A percentile compares a stretch with the other conserved stretches of the same genome.
phyloP scores from a whole-genome alignment of 306 rosid genomes.

The Acacia acuminata region DNA sequence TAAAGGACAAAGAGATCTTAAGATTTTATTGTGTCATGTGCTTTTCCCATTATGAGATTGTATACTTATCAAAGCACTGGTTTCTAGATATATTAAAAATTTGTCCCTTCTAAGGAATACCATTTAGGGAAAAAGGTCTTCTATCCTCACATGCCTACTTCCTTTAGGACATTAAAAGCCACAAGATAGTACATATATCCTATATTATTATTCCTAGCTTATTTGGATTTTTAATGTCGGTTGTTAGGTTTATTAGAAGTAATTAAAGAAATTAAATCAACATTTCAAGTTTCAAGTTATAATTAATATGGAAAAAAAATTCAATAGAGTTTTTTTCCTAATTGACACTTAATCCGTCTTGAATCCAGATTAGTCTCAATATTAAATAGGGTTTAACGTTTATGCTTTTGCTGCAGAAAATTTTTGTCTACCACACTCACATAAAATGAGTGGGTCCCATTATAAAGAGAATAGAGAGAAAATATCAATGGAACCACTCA shows the following conservation, averaged over 20 bases:
- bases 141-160: background rate
- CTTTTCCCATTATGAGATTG: background rate
- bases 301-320: background rate
- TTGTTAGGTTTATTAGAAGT: background rate
- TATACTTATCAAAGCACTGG: background rate
- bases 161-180: background rate
- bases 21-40: background rate
- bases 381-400: no score
- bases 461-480: no score
- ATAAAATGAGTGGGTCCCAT: no score
- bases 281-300: background rate
- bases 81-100: background rate
- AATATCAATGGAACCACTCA: no score
- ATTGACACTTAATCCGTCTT: background rate
- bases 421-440: no score
- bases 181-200: background rate
- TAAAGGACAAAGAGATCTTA: background rate
- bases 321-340: background rate
- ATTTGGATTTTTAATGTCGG: background rate
- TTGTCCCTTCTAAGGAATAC: background rate
- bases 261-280: background rate
- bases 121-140: background rate
- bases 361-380: no score
- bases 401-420: no score
- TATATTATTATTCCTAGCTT: background rate